Evolutionary conservation across 2,329 filamentous ascomycete genomes (phyloP).

Genomic region (Talaromyces verruculosus): DNA sequence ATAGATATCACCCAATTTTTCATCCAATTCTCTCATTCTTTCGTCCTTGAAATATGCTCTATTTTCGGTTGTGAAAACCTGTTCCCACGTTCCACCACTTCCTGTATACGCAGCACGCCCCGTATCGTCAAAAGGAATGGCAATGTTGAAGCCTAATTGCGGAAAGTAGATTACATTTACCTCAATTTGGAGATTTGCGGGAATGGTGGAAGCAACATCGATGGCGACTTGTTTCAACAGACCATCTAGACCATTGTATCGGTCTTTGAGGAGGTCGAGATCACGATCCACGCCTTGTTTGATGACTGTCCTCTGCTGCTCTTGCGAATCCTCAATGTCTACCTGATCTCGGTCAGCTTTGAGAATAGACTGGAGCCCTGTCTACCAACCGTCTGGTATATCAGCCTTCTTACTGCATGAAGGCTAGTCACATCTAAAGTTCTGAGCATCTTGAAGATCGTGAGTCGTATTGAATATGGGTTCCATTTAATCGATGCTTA

Average conservation of each 20-base stretch:
- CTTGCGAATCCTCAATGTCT: conserved; percentile 75
- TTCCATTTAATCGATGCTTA: conserved; percentile 28
- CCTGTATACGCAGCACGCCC: conserved; percentile 65
- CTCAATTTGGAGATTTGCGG: conserved; percentile 54
- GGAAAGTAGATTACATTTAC: conserved; percentile 86
- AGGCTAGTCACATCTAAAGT: conserved; percentile 61
- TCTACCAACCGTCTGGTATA: conserved; percentile 61
- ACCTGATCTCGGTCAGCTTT: conserved; percentile 47
- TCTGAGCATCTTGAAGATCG: conserved; percentile 53
- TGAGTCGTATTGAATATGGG: background rate
- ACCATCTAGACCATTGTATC: conserved; percentile 73
- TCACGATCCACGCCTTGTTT: conserved; percentile 68
- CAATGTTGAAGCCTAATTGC: conserved; percentile 85
- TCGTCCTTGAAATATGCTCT: conserved; percentile 82
- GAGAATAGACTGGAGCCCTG: background rate
- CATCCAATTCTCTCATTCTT: conserved; percentile 77
- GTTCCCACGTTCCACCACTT: conserved; percentile 68
- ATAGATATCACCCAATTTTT: conserved; percentile 79
- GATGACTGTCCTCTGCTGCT: conserved; percentile 71
- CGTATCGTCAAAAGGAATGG: conserved; percentile 64
- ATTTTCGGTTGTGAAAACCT: conserved; percentile 70
- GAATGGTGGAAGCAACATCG: conserved; percentile 63
- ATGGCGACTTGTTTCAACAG: conserved; percentile 68
- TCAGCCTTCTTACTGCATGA: conserved; percentile 65
- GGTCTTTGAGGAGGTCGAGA: conserved; percentile 74